Conservation (phyloP, 768 basidiomycete genomes). For the Termitomyces sp. region DNA sequence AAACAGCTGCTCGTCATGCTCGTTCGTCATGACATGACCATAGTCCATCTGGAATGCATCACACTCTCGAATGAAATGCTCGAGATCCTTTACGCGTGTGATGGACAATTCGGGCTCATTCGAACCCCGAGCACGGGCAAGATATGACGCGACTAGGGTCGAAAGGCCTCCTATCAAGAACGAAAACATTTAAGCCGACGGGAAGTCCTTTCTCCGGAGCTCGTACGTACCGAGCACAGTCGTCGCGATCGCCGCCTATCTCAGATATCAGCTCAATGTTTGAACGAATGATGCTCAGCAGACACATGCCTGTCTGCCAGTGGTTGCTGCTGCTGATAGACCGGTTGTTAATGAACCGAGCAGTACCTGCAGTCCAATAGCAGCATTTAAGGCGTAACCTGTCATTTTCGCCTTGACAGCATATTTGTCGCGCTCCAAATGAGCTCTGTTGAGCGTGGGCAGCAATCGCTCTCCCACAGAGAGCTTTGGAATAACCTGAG, state of each 20-base stretch:
- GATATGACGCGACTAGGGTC: conserved; percentile 68
- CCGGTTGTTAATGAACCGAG: conserved; percentile 67
- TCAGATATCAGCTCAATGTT: not conserved
- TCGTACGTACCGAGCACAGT: conserved; percentile 29
- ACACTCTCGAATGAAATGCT: conserved; percentile 62
- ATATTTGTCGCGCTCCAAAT: conserved; percentile 39
- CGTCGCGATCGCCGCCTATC: conserved; percentile 30
- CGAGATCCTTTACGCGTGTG: conserved; percentile 52
- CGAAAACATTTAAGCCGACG: not conserved
- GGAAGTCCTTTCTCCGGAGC: not conserved
- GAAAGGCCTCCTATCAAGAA: conserved; percentile 46
- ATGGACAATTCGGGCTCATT: conserved; percentile 65
- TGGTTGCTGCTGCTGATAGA: conserved; percentile 41
- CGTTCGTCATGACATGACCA: conserved; percentile 34
- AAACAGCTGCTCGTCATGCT: conserved; percentile 30
- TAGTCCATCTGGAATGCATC: conserved; percentile 55
- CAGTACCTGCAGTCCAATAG: conserved; percentile 60
- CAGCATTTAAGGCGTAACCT: conserved; percentile 34
- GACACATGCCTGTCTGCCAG: conserved; percentile 34
- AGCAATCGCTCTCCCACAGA: conserved; percentile 48
- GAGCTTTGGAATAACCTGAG: conserved; percentile 16
- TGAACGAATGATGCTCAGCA: not conserved
- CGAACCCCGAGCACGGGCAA: conserved; percentile 68
- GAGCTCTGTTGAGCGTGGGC: conserved; percentile 48
- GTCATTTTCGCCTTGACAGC: conserved; percentile 38